Evolutionary conservation across 2,329 filamentous ascomycete species (phyloP).

Genomic region (Aspergillus tanneri): DNA sequence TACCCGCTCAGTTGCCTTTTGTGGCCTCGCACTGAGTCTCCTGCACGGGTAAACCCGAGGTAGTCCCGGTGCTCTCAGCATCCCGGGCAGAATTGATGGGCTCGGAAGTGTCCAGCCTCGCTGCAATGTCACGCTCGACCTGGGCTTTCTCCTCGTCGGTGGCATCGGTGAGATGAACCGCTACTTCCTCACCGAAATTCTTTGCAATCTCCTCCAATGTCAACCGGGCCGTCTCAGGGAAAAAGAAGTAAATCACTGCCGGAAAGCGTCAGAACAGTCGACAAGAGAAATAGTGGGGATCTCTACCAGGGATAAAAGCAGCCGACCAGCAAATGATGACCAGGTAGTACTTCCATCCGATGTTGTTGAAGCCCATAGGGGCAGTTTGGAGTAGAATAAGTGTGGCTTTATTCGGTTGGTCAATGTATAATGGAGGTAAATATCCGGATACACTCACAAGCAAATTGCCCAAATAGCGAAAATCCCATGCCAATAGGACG

Average conservation of each 20-base stretch:
- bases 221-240: slow-evolving; percentile 44
- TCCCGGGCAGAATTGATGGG: not conserved
- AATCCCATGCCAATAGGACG: slow-evolving; percentile 54
- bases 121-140: slow-evolving; percentile 9
- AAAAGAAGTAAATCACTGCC: slow-evolving; percentile 47
- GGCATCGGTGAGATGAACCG: slow-evolving; percentile 47
- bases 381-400: slow-evolving; percentile 51
- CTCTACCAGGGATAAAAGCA: slow-evolving; percentile 42
- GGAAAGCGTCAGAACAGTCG: slow-evolving; percentile 6
- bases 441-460: slow-evolving; percentile 24
- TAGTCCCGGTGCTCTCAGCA: not conserved
- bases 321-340: slow-evolving; percentile 49
- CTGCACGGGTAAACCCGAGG: not conserved
- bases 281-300: not conserved
- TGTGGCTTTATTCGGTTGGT: slow-evolving; percentile 34
- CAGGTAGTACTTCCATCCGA: slow-evolving; percentile 54
- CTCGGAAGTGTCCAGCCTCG: not conserved
- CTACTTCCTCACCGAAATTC: slow-evolving; percentile 53
- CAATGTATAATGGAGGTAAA: not conserved
- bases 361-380: slow-evolving; percentile 44
- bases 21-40: not conserved
- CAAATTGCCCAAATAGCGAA: slow-evolving; percentile 52
- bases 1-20: no score
- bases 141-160: slow-evolving; percentile 40
- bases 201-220: slow-evolving; percentile 49